Evolutionary conservation across 2,329 filamentous ascomycete species (phyloP), one percentile per base, ranked within the genome.

Genomic region (Tolypocladium album): DNA sequence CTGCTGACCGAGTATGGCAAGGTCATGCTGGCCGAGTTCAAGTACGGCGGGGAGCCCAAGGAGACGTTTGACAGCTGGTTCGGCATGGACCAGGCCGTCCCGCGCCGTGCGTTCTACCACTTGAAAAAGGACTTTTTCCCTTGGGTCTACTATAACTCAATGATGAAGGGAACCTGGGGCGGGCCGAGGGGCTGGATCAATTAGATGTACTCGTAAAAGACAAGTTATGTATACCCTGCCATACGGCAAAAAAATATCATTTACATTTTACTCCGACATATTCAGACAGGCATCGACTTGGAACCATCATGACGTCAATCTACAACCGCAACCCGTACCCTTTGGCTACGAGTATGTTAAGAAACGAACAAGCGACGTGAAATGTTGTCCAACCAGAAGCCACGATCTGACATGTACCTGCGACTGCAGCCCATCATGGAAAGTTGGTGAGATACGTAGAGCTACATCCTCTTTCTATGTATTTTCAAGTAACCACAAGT

Each of bases 111-210:
- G 0, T 87, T 87, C 67, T 87, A 84, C 64, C 74, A 86, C 65
- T 64, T 87, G 53, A 87, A 87, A 75, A 87, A 84, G 72, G 79
- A 86, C 66, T 87, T 87, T 66, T 87, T 87, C 71, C 84, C 84
- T 0, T 87, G 84, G 84, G 84, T 87, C 3, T 87, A 87, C 70
- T 79, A 76, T 58, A 78, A 81, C 43, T 78, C 76, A 43, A 80
- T 85, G 78, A 78, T 87, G 8, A 86, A 83, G 72, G 84, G 84
- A 7, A 82, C 76, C 9, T 87, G 84, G 84, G 83, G 75, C 27
- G 84, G 84, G 15, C 47, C 47, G 20, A 24, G 47, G 24, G 45
- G 45, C 24, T 50, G 45, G 45, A 27, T 50, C 24, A 50, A 31
- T 2, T 50, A 50, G 24, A 6, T n/a, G n/a, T n/a, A n/a, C n/a